Evolutionary conservation across 1,139 yeast species (phyloP), one percentile per base, ranked within the genome.

Genomic region (Sugiyamaella novakii): DNA sequence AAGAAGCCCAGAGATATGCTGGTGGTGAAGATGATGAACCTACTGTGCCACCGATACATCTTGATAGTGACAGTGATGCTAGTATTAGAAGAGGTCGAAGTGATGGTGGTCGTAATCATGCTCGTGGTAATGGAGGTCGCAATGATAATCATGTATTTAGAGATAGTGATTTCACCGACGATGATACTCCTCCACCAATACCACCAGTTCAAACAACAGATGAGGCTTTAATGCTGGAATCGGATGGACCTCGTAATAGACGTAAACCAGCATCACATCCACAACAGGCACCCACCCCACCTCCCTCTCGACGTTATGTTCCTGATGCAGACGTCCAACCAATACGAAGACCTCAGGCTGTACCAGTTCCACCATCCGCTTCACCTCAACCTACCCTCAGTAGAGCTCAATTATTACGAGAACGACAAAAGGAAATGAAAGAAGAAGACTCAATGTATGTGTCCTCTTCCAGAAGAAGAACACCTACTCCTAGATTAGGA

Each of bases 1-100:
- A 73, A 51, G 76, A 79, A 12, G 45, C 48, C 18, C 47, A 29
- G 27, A 45, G 28, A 29, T 49, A 49, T 22, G 41, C 17, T 5
- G 21, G 28, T 8, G 34, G 29, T 19, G 47, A 27, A 12, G 44
- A 49, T 18, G 47, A 27, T 17, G 44, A 49, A n/a, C 21, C 17
- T 8, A 12, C 19, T 2, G 24, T 22, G 3, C 41, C 41, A 8
- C 29, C 42, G 3, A 24, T 22, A 12, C 18, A 28, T 15, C 29
- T 30, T 14, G 49, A 30, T 14, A 38, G 33, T 22, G 38, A 41
- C 19, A 41, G 24, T 10, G 37, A 29, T 30, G 18, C 10, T 28
- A 29, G 21, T 21, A 40, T 22, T 30, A 21, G 12, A 22, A 12
- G 30, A 11, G 24, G 31, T 8, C 6, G 21, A 3, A 7, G 17